Percentiles rank a stretch among this genome's conserved stretches.
phyloP scores from a whole-genome alignment of 148 eudicot genomes.

The Nyssa sinensis region DNA sequence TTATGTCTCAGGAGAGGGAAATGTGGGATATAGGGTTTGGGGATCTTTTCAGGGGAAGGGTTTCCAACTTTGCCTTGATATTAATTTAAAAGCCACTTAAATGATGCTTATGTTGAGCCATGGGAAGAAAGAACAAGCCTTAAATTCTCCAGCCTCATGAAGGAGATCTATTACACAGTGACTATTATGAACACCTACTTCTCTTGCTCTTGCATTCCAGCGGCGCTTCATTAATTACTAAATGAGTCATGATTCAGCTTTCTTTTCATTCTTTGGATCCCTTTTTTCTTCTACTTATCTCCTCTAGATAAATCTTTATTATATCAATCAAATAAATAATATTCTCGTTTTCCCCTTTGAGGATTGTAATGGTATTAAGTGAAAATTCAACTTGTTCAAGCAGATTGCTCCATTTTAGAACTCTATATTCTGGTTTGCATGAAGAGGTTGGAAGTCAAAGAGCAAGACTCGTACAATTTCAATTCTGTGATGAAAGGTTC shows the following conservation, averaged over 20 bases:
- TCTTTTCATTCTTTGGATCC: neutral
- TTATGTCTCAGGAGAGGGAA: neutral
- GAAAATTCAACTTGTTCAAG: constrained; percentile 15
- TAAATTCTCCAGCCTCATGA: too few species aligned
- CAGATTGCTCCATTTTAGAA: constrained; percentile 87
- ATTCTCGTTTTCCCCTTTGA: too few species aligned
- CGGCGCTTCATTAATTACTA: too few species aligned
- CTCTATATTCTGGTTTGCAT: constrained; percentile 82
- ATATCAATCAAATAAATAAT: too few species aligned
- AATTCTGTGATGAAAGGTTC: constrained; percentile 87
- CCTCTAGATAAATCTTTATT: neutral
- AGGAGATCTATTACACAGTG: too few species aligned
- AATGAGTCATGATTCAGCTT: neutral
- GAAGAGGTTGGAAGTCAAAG: constrained; percentile 88
- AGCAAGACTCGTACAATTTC: constrained; percentile 74
- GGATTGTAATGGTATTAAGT: neutral
- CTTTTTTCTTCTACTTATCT: neutral
- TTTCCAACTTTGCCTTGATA: too few species aligned
- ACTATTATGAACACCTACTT: too few species aligned
- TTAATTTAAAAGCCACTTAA: neutral
- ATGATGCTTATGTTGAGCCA: neutral
- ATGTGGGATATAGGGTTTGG: neutral
- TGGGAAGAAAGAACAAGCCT: too few species aligned
- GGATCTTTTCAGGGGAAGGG: neutral
- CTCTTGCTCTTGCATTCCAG: too few species aligned